phyloP scores from a whole-genome alignment of 768 basidiomycete genomes.

The Trichaptum fuscoviolaceum region DNA sequence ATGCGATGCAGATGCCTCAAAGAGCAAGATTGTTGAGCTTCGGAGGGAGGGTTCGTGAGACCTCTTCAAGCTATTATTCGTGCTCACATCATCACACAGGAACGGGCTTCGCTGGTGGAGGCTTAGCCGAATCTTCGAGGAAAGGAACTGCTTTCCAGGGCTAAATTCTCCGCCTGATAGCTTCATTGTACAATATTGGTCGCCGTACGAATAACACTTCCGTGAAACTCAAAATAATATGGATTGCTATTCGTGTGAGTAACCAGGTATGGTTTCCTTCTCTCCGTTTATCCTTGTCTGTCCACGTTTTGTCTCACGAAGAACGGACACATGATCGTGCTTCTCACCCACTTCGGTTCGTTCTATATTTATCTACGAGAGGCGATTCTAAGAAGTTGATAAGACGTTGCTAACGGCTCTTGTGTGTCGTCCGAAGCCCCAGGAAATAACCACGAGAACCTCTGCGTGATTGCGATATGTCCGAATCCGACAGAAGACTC shows the following conservation, averaged over 20 bases:
- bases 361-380: background rate
- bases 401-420: background rate
- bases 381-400: background rate
- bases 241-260: background rate
- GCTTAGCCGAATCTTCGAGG: slow-evolving; percentile 81
- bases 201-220: no score
- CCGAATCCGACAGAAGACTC: slow-evolving; percentile 32
- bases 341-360: background rate
- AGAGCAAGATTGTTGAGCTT: slow-evolving; percentile 75
- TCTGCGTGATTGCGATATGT: background rate
- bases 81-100: slow-evolving; percentile 36
- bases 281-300: background rate
- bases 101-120: slow-evolving; percentile 94
- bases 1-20: slow-evolving; percentile 64
- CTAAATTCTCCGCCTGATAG: slow-evolving; percentile 22
- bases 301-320: background rate
- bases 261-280: background rate
- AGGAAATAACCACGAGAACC: background rate
- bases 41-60: slow-evolving; percentile 73
- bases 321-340: background rate
- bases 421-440: background rate
- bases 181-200: background rate
- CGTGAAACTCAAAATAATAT: background rate
- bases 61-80: background rate
- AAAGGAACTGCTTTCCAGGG: slow-evolving; percentile 85